Evolutionary conservation across 2,329 filamentous ascomycete genomes (phyloP).

Genomic region (Rutstroemia sp.): DNA sequence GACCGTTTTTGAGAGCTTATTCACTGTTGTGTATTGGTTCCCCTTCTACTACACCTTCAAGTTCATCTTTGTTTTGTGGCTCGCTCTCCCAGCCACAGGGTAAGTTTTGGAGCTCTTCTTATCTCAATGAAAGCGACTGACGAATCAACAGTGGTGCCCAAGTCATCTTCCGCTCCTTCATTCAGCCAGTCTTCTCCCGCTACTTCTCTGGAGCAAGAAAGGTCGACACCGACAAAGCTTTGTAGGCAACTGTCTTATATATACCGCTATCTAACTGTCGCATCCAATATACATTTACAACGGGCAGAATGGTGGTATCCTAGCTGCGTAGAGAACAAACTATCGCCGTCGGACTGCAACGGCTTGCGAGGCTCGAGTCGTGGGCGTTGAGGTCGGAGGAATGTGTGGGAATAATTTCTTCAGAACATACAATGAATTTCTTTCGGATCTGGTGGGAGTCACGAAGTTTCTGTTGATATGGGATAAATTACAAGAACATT

Average conservation of each 20-base stretch:
- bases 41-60: constrained; percentile 99
- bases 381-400: not conserved
- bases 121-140: not conserved
- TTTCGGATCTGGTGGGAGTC: not conserved
- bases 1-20: constrained; percentile 74
- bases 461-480: not conserved
- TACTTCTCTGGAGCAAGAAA: constrained; percentile 74
- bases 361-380: not conserved
- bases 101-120: constrained; percentile 43
- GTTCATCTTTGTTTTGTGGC: constrained; percentile 95
- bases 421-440: constrained; percentile 1
- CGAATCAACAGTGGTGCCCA: constrained; percentile 68
- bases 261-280: constrained; percentile 8
- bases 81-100: constrained; percentile 90
- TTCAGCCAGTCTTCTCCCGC: constrained; percentile 84
- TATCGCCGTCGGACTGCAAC: not conserved
- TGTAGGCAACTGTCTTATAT: constrained; percentile 38
- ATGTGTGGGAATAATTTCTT: not conserved
- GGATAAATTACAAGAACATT: not conserved
- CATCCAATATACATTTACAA: constrained; percentile 2
- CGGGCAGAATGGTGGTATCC: constrained; percentile 8
- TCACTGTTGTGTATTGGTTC: constrained; percentile 89
- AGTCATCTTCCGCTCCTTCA: constrained; percentile 91
- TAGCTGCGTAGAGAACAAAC: not conserved
- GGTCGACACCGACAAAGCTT: constrained; percentile 64